Evolutionary conservation across 2,329 filamentous ascomycete species (phyloP).

Genomic region (Diaporthe nobilis): DNA sequence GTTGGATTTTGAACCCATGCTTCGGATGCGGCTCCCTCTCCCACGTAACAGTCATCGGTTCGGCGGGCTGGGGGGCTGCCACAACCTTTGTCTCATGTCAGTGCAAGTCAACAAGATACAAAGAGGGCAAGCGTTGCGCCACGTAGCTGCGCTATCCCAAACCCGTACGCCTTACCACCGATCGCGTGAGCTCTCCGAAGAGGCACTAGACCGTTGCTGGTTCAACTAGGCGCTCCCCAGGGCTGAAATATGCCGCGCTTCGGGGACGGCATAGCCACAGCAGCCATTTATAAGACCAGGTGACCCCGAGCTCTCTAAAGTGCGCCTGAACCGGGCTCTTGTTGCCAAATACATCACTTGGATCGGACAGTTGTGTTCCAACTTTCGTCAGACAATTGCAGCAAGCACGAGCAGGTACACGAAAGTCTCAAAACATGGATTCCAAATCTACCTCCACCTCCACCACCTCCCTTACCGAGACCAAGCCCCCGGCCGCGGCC

Average conservation of each 20-base stretch:
- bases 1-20: no score
- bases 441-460: not conserved
- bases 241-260: not conserved
- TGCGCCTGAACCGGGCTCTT: not conserved
- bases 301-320: no score
- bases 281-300: not conserved
- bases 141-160: not conserved
- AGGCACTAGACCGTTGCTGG: not conserved
- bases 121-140: not conserved
- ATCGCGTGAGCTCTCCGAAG: not conserved
- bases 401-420: conserved; percentile 41
- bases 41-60: not conserved
- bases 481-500: not conserved
- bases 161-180: not conserved
- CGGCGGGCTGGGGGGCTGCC: not conserved
- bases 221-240: not conserved
- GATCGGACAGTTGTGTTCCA: no score
- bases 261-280: not conserved
- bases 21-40: not conserved
- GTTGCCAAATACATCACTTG: not conserved
- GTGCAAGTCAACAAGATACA: not conserved
- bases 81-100: not conserved
- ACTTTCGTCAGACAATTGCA: conserved; percentile 37
- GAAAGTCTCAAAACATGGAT: not conserved
- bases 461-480: not conserved